Evolutionary conservation across 1,139 yeast species (phyloP).

Genomic region (Geotrichum restrictum): DNA sequence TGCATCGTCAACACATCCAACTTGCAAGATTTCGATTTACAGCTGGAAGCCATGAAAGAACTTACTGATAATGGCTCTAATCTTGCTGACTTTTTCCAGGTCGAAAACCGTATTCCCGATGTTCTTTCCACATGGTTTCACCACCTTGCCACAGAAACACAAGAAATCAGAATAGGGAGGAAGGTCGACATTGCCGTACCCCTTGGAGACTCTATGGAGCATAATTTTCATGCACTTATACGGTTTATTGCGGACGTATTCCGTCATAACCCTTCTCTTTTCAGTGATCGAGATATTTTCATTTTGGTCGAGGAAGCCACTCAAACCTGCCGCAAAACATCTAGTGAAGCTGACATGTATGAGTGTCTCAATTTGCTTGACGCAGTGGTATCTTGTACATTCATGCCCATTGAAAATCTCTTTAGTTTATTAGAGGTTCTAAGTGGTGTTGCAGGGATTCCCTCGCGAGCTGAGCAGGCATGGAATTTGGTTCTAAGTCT

Average conservation of each 20-base stretch:
- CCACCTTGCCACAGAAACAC: conserved; percentile 35
- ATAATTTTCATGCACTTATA: conserved; percentile 39
- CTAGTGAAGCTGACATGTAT: conserved; percentile 43
- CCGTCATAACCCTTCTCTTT: conserved; percentile 47
- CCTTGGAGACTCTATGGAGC: conserved; percentile 37
- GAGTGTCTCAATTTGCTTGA: conserved; percentile 48
- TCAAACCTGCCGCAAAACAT: conserved; percentile 45
- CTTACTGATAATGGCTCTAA: conserved; percentile 63
- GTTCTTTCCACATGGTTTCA: conserved; percentile 41
- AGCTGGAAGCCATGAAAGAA: conserved; percentile 49
- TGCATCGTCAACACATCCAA: conserved; percentile 52
- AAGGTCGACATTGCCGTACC: conserved; percentile 31
- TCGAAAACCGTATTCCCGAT: conserved; percentile 44
- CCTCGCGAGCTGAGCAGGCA: conserved; percentile 40
- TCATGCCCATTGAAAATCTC: conserved; percentile 45
- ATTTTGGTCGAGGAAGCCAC: conserved; percentile 40
- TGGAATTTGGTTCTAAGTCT: conserved; percentile 43
- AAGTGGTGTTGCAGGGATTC: conserved; percentile 43
- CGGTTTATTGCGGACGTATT: conserved; percentile 46
- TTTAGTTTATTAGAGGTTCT: conserved; percentile 46
- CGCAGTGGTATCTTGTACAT: conserved; percentile 47
- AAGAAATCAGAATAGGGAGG: conserved; percentile 32
- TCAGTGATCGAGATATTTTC: conserved; percentile 31
- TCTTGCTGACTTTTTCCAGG: conserved; percentile 54
- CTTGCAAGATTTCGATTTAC: conserved; percentile 53